Evolutionary conservation across 768 basidiomycete genomes (phyloP), one percentile per base, ranked within the genome.

Genomic region (Boletus fagicola): DNA sequence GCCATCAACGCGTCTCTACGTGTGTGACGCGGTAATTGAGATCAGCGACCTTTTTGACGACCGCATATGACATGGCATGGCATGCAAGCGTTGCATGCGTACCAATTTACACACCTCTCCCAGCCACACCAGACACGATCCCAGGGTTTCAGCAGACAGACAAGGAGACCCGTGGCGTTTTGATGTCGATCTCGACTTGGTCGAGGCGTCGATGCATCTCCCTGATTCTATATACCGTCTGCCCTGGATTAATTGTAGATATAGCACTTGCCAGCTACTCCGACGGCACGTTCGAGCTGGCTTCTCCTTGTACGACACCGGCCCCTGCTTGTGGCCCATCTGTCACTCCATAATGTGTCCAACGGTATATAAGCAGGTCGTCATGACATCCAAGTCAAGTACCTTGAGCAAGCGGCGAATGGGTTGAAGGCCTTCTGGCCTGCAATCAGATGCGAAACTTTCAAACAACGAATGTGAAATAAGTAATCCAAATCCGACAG

Each of bases 21-120:
- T 31, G 40, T 57, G 56, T 8, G 9, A 24, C 49, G 40, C 63
- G 65, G 65, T 66, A 58, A 66, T 66, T 66, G 62, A 50, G 31
- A 54, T 42, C 61, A 53, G 43, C 52, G 45, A 53, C 38, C 56
- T 36, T 28, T 52, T 43, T 33, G 38, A 62, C 59, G 49, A 50
- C 48, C 44, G 18, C 7, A 31, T 38, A 45, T 40, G 43, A 48
- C 44, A 51, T 20, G 50, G 12, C 30, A 51, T 18, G 49, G 12
- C 24, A 2, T 20, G 42, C 38, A 49, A 58, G 39, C 43, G 22
- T 33, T 40, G 11, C 54, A 58, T n/a, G 39, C 18, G 30, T 48
- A 46, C 40, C 12, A 39, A 5, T 18, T 11, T 22, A 58, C 54
- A 33, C 56, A 62, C 45, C 15, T 40, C 39, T 36, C 35, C 46